Conservation (phyloP, 192 early-diverging fungal genomes). For the Backusella australiensis region DNA sequence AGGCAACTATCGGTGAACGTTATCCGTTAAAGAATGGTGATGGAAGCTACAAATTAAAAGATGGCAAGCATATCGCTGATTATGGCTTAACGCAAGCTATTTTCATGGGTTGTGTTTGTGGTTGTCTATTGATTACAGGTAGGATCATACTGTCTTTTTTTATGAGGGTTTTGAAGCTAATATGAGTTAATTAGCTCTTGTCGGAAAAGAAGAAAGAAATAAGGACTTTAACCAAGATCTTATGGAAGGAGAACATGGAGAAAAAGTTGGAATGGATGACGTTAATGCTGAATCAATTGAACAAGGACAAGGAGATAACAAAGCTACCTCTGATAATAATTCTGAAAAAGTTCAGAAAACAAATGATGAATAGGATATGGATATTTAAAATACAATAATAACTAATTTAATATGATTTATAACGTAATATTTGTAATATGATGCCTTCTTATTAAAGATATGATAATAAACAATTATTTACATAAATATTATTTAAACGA, state of each 20-base stretch:
- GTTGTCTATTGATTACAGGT: constrained; percentile 14
- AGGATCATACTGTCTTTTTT: not conserved
- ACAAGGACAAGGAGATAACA: not conserved
- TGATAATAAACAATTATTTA: not conserved
- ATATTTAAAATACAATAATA: not conserved
- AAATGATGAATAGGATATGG: not conserved
- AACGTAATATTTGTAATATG: not conserved
- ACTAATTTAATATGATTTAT: not conserved
- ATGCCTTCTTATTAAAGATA: not conserved
- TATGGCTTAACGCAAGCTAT: constrained; percentile 60
- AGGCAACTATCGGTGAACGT: constrained; percentile 40
- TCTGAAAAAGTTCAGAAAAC: not conserved
- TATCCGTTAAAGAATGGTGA: constrained; percentile 18
- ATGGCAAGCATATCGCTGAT: constrained; percentile 31
- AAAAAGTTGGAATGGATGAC: not conserved
- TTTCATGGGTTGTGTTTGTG: constrained; percentile 49
- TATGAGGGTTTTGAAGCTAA: not conserved
- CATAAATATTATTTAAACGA: too few relatives aligned
- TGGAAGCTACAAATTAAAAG: constrained; percentile 11
- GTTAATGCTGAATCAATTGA: not conserved
- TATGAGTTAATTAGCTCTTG: constrained; percentile 18
- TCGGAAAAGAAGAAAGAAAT: constrained; percentile 61
- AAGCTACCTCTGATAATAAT: not conserved
- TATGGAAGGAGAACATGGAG: not conserved
- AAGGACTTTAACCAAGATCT: constrained; percentile 43